Base-by-base conservation (phyloP, 2,329 filamentous ascomycete genomes). In the Lachnellula willkommii region DNA sequence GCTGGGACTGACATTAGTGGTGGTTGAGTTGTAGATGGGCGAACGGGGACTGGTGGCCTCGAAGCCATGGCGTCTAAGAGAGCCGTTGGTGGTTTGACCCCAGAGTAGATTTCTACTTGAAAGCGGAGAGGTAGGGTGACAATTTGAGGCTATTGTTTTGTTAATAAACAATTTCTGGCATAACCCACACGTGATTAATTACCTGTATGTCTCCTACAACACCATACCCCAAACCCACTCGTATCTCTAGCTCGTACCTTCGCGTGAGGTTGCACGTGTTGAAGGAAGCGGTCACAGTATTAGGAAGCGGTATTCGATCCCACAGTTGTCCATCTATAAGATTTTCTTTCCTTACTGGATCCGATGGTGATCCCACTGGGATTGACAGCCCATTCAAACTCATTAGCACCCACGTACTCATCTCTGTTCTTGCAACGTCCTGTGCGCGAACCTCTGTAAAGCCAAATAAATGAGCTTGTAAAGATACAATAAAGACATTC, bases 261-360 rank as follows among this genome's bases (percentile, higher is more conserved):
- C 93, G 83, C 51, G 82, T 80, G 49, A 97, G 81, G 70, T 97
- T 97, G 73, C 94, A 99, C 1, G 91, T 90, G 49, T 84, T 78
- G 69, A 99, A 99, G 0, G 85, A 87, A 0, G 94, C 94, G 9
- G 90, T 86, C 11, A 99, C 84, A 0, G 89, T 93, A 69, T 90
- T 94, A 2, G 93, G 94, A 5, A 97, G 76, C 0, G 84, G 77
- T 50, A 82, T 77, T 42, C 77, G 77, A 60, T 82, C 82, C 94
- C 94, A 99, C 42, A 93, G 69, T 2, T 77, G 78, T 48, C 83
- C 75, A 54, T 91, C 87, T 24, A 95, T 69, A n/a, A 81, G 77
- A 55, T 85, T 76, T 66, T 95, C 89, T 11, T 82, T 81, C 47
- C 84, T 83, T 6, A 83, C 75, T 3, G 84, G 71, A 53, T 79